Conservation (phyloP, 2,329 filamentous ascomycete species). For the Lecanosticta acicola region DNA sequence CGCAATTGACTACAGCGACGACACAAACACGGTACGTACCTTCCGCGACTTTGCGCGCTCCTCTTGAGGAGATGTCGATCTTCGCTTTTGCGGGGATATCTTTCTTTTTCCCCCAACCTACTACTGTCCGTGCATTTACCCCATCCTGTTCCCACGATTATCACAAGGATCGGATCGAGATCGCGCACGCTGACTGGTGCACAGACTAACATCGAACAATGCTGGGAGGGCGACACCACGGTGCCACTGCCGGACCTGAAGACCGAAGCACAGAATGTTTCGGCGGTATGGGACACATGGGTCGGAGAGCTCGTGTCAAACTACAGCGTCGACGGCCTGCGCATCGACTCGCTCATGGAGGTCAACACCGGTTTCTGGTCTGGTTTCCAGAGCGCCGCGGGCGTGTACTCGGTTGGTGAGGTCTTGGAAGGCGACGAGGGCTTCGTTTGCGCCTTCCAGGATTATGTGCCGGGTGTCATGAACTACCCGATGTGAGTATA, state of each 20-base stretch:
- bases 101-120: too few relatives aligned
- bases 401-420: conserved; percentile 45
- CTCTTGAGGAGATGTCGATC: neutral
- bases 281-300: conserved; percentile 53
- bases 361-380: conserved; percentile 41
- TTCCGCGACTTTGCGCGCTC: neutral
- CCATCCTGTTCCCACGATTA: neutral
- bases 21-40: conserved; percentile 20
- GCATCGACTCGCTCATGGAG: conserved; percentile 47
- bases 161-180: neutral
- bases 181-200: neutral
- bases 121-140: conserved; percentile 1
- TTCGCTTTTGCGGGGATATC: neutral
- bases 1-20: conserved; percentile 49
- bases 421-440: conserved; percentile 36
- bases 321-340: conserved; percentile 56
- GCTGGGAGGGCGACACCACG: conserved; percentile 51
- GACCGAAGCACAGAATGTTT: conserved; percentile 49
- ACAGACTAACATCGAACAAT: conserved; percentile 37
- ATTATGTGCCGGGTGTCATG: conserved; percentile 41
- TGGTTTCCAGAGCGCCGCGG: conserved; percentile 32
- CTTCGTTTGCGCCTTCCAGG: conserved; percentile 40
- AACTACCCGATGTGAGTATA: conserved; percentile 41
- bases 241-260: conserved; percentile 59
- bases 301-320: conserved; percentile 52